Conservation (phyloP, 2,329 filamentous ascomycete genomes). For the Aspergillus sp. region DNA sequence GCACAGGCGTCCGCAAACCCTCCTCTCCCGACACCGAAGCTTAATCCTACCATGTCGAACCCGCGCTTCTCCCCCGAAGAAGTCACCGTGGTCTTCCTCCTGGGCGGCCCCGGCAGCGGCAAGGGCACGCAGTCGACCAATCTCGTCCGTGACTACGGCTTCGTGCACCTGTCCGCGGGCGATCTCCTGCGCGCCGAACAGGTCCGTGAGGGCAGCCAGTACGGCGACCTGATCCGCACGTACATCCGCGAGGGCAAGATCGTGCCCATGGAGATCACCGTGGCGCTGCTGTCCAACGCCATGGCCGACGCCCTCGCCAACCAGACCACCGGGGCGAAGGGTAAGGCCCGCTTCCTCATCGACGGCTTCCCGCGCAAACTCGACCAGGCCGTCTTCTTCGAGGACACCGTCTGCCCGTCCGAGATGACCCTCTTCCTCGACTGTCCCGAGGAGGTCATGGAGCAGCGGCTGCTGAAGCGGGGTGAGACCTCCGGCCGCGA, state of each 20-base stretch:
- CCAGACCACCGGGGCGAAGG: slow-evolving; percentile 30
- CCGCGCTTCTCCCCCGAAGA: slow-evolving; percentile 75
- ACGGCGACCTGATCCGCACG: slow-evolving; percentile 85
- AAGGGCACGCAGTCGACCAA: slow-evolving; percentile 95
- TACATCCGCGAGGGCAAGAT: slow-evolving; percentile 95
- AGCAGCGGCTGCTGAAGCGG: slow-evolving; percentile 75
- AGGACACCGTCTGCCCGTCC: slow-evolving; percentile 79
- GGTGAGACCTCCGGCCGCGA: slow-evolving; percentile 88
- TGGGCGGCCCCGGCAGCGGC: slow-evolving; percentile 90
- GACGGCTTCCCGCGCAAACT: slow-evolving; percentile 93
- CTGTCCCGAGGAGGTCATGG: slow-evolving; percentile 86
- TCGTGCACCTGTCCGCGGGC: slow-evolving; percentile 89
- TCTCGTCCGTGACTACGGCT: slow-evolving; percentile 82
- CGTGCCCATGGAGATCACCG: slow-evolving; percentile 98
- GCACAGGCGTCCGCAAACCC: slow-evolving; percentile 42
- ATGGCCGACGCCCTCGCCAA: slow-evolving; percentile 69
- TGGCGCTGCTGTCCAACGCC: slow-evolving; percentile 88
- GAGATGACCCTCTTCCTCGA: slow-evolving; percentile 91
- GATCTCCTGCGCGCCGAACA: slow-evolving; percentile 94
- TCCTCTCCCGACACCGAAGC: background rate
- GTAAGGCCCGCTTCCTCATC: slow-evolving; percentile 69
- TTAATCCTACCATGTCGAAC: slow-evolving; percentile 25
- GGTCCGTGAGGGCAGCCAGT: slow-evolving; percentile 78
- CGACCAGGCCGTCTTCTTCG: slow-evolving; percentile 93
- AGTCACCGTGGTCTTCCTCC: slow-evolving; percentile 93